These are phyloP conservation scores for Oehlia diaphana DNA, from an alignment of 192 early-diverging fungal species.

Conservation along the genomic window DNA sequence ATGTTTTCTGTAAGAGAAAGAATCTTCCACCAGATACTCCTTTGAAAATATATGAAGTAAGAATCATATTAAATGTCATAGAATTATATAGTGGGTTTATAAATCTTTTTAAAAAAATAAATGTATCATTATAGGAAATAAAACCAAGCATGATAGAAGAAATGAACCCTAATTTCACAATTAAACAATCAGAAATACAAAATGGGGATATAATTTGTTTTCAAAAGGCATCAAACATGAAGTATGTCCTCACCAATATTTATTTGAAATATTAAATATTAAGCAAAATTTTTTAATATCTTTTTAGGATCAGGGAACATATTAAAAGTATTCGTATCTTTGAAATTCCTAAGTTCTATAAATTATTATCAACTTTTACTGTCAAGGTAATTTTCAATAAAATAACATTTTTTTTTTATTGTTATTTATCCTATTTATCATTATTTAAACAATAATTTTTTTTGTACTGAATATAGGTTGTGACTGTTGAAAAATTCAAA, in stretches of 20 bases:
- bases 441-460: too few species aligned
- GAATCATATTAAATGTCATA: background rate
- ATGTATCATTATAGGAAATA: conserved; percentile 65
- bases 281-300: too few species aligned
- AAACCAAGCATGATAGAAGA: conserved; percentile 90
- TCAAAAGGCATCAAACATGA: conserved; percentile 54
- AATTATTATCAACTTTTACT: too few species aligned
- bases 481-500: conserved; percentile 67
- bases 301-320: too few species aligned
- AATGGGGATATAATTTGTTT: conserved; percentile 93
- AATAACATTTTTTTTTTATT: too few species aligned
- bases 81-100: background rate
- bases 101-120: background rate
- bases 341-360: too few species aligned
- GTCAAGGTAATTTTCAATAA: too few species aligned
- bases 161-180: conserved; percentile 65
- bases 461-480: conserved; percentile 40
- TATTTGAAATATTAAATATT: too few species aligned
- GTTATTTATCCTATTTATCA: too few species aligned
- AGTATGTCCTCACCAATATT: too few species aligned
- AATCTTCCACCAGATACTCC: conserved; percentile 57
- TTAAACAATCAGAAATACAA: conserved; percentile 77
- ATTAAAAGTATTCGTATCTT: too few species aligned
- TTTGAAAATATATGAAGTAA: conserved; percentile 66
- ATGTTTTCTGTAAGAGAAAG: conserved; percentile 51